Evolutionary conservation across 2,329 filamentous ascomycete species (phyloP).

Genomic region (Phoma sp.): DNA sequence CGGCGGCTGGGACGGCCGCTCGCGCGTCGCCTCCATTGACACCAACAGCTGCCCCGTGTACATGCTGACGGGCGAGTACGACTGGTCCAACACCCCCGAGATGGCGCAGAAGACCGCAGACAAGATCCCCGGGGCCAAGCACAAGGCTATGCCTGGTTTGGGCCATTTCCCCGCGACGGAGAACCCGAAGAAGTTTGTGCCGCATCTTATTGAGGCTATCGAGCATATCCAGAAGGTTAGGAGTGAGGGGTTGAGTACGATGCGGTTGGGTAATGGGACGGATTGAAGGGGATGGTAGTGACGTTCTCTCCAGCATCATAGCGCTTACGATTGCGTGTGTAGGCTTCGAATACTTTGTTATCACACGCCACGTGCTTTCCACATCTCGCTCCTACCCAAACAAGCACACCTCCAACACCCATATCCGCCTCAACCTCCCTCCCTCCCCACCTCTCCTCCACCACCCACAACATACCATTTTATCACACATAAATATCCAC

Average conservation of each 20-base stretch:
- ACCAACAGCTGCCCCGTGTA: constrained; percentile 58
- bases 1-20: constrained; percentile 57
- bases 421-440: not conserved
- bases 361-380: too few relatives aligned
- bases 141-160: constrained; percentile 54
- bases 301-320: too few relatives aligned
- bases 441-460: not conserved
- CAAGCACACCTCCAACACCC: too few relatives aligned
- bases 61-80: constrained; percentile 60
- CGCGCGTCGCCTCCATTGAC: constrained; percentile 54
- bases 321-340: too few relatives aligned
- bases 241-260: constrained; percentile 37
- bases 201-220: constrained; percentile 48
- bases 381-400: too few relatives aligned
- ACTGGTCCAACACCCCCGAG: constrained; percentile 56
- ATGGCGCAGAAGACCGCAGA: constrained; percentile 56
- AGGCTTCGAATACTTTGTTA: too few relatives aligned
- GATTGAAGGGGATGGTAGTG: constrained; percentile 14
- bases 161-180: constrained; percentile 59
- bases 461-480: not conserved
- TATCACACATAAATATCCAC: not conserved
- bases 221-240: constrained; percentile 47
- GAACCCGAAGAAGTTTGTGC: constrained; percentile 50
- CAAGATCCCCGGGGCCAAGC: constrained; percentile 55
- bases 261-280: constrained; percentile 39